Conservation (phyloP, 1,139 yeast genomes). For the Yamadazyma oceani region DNA sequence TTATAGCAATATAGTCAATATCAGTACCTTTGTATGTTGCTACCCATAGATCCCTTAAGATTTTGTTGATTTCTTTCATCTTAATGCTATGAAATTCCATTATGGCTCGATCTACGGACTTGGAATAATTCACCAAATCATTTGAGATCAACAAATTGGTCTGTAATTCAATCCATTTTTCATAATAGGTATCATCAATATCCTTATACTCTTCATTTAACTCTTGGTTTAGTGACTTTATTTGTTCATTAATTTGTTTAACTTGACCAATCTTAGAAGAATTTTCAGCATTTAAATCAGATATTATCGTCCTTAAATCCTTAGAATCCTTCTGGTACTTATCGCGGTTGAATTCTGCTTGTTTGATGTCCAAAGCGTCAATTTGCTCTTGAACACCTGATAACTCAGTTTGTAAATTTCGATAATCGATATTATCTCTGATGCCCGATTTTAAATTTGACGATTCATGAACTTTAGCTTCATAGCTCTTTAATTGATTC, state of each 20-base stretch:
- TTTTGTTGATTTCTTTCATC: constrained; percentile 89
- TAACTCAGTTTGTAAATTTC: constrained; percentile 30
- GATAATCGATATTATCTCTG: constrained; percentile 40
- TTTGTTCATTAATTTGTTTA: constrained; percentile 77
- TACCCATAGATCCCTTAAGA: constrained; percentile 90
- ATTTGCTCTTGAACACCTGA: constrained; percentile 29
- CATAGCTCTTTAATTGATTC: constrained; percentile 22
- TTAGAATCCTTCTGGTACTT: constrained; percentile 62
- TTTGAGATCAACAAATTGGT: constrained; percentile 78
- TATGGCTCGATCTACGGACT: constrained; percentile 87
- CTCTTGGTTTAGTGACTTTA: constrained; percentile 54
- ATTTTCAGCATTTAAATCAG: constrained; percentile 62
- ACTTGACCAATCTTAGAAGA: constrained; percentile 85
- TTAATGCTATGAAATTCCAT: constrained; percentile 90
- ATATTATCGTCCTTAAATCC: constrained; percentile 52
- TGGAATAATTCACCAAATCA: constrained; percentile 79
- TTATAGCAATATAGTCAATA: constrained; percentile 84
- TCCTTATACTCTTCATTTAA: constrained; percentile 69
- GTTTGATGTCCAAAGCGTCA: constrained; percentile 41
- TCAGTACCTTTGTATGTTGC: constrained; percentile 94
- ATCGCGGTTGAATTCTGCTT: constrained; percentile 66
- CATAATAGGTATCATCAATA: constrained; percentile 61
- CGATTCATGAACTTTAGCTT: constrained; percentile 35
- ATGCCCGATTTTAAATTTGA: constrained; percentile 38
- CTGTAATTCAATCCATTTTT: constrained; percentile 75